Evolutionary conservation across 2,329 filamentous ascomycete genomes (phyloP).

Genomic region (Microcera coccophila): DNA sequence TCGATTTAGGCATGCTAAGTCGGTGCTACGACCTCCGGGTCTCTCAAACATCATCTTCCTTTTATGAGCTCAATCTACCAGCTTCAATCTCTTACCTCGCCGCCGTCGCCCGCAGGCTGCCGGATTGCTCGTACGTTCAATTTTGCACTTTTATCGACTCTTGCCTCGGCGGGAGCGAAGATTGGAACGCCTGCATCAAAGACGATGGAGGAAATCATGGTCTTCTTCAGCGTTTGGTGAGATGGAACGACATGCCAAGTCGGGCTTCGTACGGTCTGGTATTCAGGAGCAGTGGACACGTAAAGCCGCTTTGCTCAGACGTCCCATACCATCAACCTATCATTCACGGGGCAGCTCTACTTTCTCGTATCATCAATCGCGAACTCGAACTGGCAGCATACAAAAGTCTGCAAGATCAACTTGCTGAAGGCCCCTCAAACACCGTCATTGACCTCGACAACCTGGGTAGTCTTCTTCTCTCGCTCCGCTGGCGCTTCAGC

Average conservation of each 20-base stretch:
- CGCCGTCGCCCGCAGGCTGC: background rate
- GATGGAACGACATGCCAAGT: conserved; percentile 2
- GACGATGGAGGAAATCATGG: background rate
- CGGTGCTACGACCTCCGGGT: background rate
- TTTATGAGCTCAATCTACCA: background rate
- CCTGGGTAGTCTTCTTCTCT: background rate
- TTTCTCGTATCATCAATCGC: conserved; percentile 3
- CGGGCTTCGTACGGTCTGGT: background rate
- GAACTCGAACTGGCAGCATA: conserved; percentile 3
- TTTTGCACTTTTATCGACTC: background rate
- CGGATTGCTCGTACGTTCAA: background rate
- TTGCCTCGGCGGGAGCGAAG: background rate
- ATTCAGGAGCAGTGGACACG: background rate
- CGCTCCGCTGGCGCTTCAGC: conserved; percentile 3
- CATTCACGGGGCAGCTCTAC: background rate
- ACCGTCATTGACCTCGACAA: background rate
- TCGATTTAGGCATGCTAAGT: background rate
- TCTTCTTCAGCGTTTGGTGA: background rate
- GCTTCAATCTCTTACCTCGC: background rate
- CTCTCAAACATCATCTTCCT: background rate
- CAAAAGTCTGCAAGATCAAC: conserved; percentile 1
- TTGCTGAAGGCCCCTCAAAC: background rate
- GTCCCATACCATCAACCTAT: background rate
- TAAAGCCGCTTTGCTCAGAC: background rate
- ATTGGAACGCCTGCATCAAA: conserved; percentile 1